These are phyloP conservation scores for Lophium mytilinum DNA, from an alignment of 495 filamentous ascomycete genomes.

Conservation along the genomic window DNA sequence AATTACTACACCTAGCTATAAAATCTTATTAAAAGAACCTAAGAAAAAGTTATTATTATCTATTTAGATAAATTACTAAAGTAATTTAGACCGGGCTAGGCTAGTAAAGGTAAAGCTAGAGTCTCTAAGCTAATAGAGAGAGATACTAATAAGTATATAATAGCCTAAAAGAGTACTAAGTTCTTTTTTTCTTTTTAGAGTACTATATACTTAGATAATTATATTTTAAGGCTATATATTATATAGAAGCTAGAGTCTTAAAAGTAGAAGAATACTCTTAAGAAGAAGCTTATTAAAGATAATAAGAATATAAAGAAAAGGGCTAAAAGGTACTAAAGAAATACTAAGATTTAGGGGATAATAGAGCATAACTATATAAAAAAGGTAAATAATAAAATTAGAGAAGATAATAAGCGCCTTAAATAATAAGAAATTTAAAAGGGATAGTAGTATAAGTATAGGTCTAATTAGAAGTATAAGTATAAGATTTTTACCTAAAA, in stretches of 20 bases:
- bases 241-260: background rate
- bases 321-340: background rate
- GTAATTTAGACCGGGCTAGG: background rate
- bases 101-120: background rate
- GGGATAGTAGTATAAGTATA: background rate
- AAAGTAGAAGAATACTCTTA: background rate
- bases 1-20: background rate
- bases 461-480: background rate
- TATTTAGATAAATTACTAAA: background rate
- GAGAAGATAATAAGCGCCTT: background rate
- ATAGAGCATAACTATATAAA: background rate
- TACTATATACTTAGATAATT: background rate
- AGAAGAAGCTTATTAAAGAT: background rate
- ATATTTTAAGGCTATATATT: background rate
- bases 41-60: conserved; percentile 1
- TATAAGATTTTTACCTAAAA: background rate
- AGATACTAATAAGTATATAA: background rate
- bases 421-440: background rate
- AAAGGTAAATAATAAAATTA: background rate
- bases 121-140: background rate
- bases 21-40: background rate
- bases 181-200: background rate
- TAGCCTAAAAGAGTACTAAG: background rate
- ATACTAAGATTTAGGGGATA: background rate
- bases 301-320: background rate